Conservation (phyloP, 371 early-diverging fungal genomes). For the Mucor mucedo region DNA sequence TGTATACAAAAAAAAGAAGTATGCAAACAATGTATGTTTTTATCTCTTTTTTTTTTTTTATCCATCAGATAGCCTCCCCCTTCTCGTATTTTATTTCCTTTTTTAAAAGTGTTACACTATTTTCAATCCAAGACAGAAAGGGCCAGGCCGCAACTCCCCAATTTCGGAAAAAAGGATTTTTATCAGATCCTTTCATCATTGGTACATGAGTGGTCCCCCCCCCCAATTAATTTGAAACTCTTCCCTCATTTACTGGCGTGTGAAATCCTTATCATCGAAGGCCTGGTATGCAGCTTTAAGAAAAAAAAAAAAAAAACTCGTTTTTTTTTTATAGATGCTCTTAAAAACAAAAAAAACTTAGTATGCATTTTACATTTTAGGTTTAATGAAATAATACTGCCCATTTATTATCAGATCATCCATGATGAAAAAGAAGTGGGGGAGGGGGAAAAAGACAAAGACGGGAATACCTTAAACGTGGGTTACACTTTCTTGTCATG, state of each 20-base stretch:
- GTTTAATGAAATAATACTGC: too few species aligned
- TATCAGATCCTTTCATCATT: conserved; percentile 6
- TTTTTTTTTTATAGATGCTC: not conserved
- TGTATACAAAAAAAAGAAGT: too few species aligned
- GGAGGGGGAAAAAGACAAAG: not conserved
- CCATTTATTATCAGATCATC: conserved; percentile 1
- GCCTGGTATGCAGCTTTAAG: conserved; percentile 3
- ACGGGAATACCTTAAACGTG: not conserved
- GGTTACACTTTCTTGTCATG: not conserved
- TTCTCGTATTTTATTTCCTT: not conserved
- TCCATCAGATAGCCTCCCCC: not conserved
- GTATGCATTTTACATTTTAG: too few species aligned
- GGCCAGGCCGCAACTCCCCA: not conserved
- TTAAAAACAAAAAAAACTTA: too few species aligned
- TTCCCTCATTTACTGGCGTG: conserved; percentile 8
- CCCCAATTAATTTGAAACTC: not conserved
- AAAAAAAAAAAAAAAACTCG: not conserved
- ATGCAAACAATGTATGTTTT: too few species aligned
- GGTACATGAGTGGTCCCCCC: not conserved
- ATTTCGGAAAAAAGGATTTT: conserved; percentile 3
- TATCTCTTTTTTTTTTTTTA: too few species aligned
- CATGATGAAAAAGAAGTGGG: not conserved
- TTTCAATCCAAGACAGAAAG: not conserved
- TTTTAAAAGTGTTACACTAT: not conserved
- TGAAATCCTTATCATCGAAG: conserved; percentile 15